Evolutionary conservation across 441 rosid species (phyloP), one percentile per base, ranked within the genome.

Genomic region (Geranium incanum): DNA sequence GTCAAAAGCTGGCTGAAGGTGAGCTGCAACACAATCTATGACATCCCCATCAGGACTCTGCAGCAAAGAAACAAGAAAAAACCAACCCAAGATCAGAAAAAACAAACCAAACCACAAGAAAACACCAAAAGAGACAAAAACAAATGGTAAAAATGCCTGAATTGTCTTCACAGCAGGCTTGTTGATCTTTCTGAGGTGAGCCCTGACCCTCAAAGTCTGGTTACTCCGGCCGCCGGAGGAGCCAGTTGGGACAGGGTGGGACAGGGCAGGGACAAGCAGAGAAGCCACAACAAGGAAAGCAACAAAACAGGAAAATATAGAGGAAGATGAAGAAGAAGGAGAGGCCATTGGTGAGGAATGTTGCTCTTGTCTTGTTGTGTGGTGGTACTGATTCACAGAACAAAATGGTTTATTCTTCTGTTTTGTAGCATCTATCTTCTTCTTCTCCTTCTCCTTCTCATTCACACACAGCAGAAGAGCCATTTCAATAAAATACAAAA

Each of bases 11-110:
- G 93, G 93, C 81, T 88, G 93, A 28, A 80, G 82, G 78, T 88
- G 88, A 74, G 89, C 76, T 33, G 55, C 50, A 60, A 88, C 91
- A 82, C 92, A 88, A 68, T 88, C 89, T 73, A 88, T 82, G 64
- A 85, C 68, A 80, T 88, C 93, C 33, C 89, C 89, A 73, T 88
- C 93, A 65, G 89, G 88, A 60, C 93, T 88, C 93, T 88, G 76
- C 72, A 77, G 45, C 5, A 18, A 21, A 21, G 33, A 68, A 16
- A 6, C 2, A 1, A 8, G 23, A 36, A 9, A 16, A 28, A 45
- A 13, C 12, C 70, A 69, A 2, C 36, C 68, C 71, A 39, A 63
- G 64, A 8, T 60, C 74, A 52, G 68, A 48, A 28, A 41, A 68
- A 70, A 62, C 33, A 62, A 4, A 62, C 41, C 69, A 12, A 71